phyloP scores from a whole-genome alignment of 306 rosid genomes.

The Sicyos edulis region DNA sequence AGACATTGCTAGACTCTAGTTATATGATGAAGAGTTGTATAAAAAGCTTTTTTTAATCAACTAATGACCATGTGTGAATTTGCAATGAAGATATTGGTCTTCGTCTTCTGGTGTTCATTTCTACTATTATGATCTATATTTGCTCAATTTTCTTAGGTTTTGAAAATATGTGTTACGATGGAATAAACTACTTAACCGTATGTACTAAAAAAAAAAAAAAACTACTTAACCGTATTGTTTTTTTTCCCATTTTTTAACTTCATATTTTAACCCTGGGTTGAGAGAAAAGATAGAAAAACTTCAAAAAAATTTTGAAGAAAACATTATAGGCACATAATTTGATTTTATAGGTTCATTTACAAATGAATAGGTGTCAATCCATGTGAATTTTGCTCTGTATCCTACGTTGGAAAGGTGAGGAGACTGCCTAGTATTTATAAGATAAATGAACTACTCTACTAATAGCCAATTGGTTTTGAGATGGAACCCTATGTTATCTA shows the following conservation, averaged over 20 bases:
- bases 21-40: neutral
- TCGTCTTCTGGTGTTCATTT: neutral
- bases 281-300: neutral
- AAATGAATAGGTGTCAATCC: neutral
- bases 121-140: neutral
- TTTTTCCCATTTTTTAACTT: neutral
- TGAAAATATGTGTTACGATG: neutral
- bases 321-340: neutral
- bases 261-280: neutral
- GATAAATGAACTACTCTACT: too few species aligned
- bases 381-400: neutral
- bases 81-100: constrained; percentile 7
- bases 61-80: neutral
- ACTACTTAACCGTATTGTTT: neutral
- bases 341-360: neutral
- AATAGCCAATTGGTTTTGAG: too few species aligned
- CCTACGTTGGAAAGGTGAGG: too few species aligned
- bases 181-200: neutral
- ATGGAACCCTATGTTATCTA: too few species aligned
- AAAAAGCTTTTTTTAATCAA: neutral
- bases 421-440: too few species aligned
- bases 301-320: neutral
- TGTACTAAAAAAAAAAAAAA: too few species aligned
- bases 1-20: neutral
- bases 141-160: neutral